Base-by-base conservation (phyloP, 2,329 filamentous ascomycete genomes). In the Orbilia brochopaga region DNA sequence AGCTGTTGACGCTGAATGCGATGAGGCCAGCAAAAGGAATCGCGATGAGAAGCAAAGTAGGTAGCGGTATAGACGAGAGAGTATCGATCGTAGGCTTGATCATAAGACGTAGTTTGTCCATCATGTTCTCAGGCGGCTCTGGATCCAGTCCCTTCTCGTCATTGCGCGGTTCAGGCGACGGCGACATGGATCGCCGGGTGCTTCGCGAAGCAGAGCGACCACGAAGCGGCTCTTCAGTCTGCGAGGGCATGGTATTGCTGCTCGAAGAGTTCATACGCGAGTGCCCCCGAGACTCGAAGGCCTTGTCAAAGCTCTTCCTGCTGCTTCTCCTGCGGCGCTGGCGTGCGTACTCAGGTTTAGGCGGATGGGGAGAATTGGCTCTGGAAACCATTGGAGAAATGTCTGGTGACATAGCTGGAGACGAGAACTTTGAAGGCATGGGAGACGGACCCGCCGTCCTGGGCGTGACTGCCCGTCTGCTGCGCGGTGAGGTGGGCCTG, bases 1-100 rank as follows among this genome's bases (percentile, higher is more conserved):
- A 73, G 17, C 60, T 65, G n/a, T 73, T 73, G 8, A 73, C 56
- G 17, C 62, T 73, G 21, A 73, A 73, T 5, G 67, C 67, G 10
- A 73, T 62, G 21, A 73, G 17, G 1, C 55, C 60, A 40, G 62
- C 67, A 27, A 73, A 65, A 1, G 67, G 67, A 30, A 73, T 73
- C 1, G 60, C 62, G 11, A 73, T 66, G 2, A 73, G 55, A 15
- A 73, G 51, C 2, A 73, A 30, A 7, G 67, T 73, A 0, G 67
- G 67, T 2, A 73, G 61, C n/a, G 67, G 67, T 17, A 66, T 73
- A 0, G 61, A 52, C 13, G 60, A 62, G 10, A 73, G 32, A 0
- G 67, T 73, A 19, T 66, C 57, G 35, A 73, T 62, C 6, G 59
- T 70, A 2, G 66, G 66, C 27, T 70, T 63, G 30, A 70, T 63